Evolutionary conservation across 2,329 filamentous ascomycete species (phyloP).

Genomic region (Raffaelea deltoideospora): DNA sequence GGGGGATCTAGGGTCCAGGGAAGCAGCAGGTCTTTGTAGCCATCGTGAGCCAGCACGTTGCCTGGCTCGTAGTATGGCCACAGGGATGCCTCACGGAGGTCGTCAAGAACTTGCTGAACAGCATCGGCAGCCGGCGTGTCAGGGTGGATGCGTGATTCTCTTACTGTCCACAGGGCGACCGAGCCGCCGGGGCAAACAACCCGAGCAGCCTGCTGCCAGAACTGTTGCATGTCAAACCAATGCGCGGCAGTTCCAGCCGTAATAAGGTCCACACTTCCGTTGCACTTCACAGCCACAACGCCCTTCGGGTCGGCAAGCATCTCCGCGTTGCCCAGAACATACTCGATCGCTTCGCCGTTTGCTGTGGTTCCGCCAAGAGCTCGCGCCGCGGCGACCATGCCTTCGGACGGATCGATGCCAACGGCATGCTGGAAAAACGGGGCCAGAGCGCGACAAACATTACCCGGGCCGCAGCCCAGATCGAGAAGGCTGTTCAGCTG

Average conservation of each 20-base stretch:
- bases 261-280: slow-evolving; percentile 30
- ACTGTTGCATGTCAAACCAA: slow-evolving; percentile 39
- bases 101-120: slow-evolving; percentile 24
- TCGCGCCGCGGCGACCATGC: slow-evolving; percentile 36
- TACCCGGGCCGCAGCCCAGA: slow-evolving; percentile 42
- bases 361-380: slow-evolving; percentile 16
- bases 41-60: slow-evolving; percentile 22
- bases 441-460: slow-evolving; percentile 27
- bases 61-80: slow-evolving; percentile 23
- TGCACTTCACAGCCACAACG: slow-evolving; percentile 10
- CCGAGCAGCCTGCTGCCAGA: slow-evolving; percentile 30
- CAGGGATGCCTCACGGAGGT: slow-evolving; percentile 20
- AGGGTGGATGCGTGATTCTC: slow-evolving; percentile 16
- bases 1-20: slow-evolving; percentile 26
- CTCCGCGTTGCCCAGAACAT: slow-evolving; percentile 28
- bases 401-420: slow-evolving; percentile 34
- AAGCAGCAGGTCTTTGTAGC: slow-evolving; percentile 27
- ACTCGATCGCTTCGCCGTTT: slow-evolving; percentile 20
- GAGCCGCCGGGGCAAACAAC: slow-evolving; percentile 36
- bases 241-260: slow-evolving; percentile 35
- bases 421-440: slow-evolving; percentile 27
- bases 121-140: slow-evolving; percentile 22
- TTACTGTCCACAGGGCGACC: slow-evolving; percentile 33
- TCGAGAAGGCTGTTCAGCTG: slow-evolving; percentile 29
- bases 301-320: slow-evolving; percentile 16